Evolutionary conservation across 2,329 filamentous ascomycete genomes (phyloP), one percentile per base, ranked within the genome.

Genomic region (Drechslerella coelobrocha): DNA sequence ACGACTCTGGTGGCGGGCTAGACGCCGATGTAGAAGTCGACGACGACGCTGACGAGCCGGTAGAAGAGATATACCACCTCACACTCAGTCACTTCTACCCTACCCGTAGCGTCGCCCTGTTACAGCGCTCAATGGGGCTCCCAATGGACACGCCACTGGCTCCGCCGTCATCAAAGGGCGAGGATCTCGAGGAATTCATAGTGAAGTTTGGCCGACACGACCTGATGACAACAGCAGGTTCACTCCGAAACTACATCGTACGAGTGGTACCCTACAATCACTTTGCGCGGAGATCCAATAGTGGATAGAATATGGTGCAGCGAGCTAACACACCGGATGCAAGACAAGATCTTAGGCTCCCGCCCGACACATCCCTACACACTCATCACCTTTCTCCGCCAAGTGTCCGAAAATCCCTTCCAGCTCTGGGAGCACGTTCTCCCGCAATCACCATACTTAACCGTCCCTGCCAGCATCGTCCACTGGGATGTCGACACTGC

Each of bases 211-310:
- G 50, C 23, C 43, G 65, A 34, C 65, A 71, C 26, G 59, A 71
- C 26, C 47, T 48, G 27, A 45, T 62, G n/a, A 50, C 31, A n/a
- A 27, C 53, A 24, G 66, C 66, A 2, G 66, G 66, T 2, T 71
- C 66, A 9, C 29, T 71, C 1, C 62, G 66, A 31, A 71, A 71
- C 17, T 71, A 71, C 41, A 63, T 71, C 37, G 66, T 71, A 63
- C n/a, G n/a, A n/a, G n/a, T n/a, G n/a, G n/a, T n/a, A n/a, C n/a
- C n/a, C n/a, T n/a, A n/a, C n/a, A n/a, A n/a, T n/a, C n/a, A n/a
- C n/a, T n/a, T n/a, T 21, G 41, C 19, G 2, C 19, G 5, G 14
- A 45, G 9, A 41, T 17, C 9, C 37, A 4, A 24, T 27, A 7
- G 24, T 6, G 23, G 47, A 27, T 2, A 27, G 27, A 27, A 51